Conservation (phyloP, 2,329 filamentous ascomycete genomes). For the Cladophialophora chaetospira region DNA sequence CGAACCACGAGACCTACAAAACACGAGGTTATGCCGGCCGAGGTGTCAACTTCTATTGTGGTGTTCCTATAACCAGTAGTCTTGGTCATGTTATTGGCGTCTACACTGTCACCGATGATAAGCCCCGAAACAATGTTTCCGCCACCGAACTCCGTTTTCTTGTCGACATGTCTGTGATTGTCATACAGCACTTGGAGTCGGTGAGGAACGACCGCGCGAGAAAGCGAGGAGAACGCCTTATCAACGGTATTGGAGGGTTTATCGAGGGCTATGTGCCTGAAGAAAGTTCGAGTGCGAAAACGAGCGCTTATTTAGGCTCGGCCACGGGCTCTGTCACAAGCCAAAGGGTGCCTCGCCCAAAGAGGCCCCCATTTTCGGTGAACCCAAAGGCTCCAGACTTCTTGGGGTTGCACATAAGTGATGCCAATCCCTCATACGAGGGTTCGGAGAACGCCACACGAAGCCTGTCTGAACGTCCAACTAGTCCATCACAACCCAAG, state of each 20-base stretch:
- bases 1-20: conserved; percentile 43
- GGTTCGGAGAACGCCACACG: not conserved
- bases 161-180: conserved; percentile 57
- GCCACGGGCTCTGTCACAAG: not conserved
- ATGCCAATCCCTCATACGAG: conserved; percentile 8
- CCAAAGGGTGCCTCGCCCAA: not conserved
- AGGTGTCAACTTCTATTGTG: conserved; percentile 55
- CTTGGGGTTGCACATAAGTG: conserved; percentile 11
- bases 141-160: conserved; percentile 56
- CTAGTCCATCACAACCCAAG: not conserved
- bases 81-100: conserved; percentile 61
- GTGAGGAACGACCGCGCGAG: conserved; percentile 55
- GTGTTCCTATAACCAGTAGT: conserved; percentile 62
- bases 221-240: conserved; percentile 57
- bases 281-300: not conserved
- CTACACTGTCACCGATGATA: conserved; percentile 61
- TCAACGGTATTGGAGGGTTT: conserved; percentile 57
- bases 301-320: not conserved
- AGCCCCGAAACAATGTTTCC: conserved; percentile 55
- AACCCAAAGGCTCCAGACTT: not conserved
- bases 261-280: conserved; percentile 47
- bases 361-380: not conserved
- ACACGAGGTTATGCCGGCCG: conserved; percentile 40
- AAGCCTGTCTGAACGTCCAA: not conserved
- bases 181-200: conserved; percentile 64